A percentile compares a stretch with the other conserved stretches of the same genome.
phyloP scores from a whole-genome alignment of 2,329 filamentous ascomycete genomes.

The Parafenestella ontariensis region DNA sequence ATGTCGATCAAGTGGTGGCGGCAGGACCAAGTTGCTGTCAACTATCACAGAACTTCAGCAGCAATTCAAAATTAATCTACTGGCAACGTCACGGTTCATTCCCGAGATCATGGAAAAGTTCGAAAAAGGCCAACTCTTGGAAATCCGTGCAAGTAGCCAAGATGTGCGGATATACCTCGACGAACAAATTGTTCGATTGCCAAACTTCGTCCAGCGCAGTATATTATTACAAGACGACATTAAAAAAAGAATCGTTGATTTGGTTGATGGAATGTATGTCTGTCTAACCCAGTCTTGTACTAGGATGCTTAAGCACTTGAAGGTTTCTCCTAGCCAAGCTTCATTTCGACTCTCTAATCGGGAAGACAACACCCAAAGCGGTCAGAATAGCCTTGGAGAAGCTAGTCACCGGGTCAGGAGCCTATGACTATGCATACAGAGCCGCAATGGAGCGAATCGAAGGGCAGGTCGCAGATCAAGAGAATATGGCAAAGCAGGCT shows the following conservation, averaged over 20 bases:
- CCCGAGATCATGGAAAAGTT: slow-evolving; percentile 17
- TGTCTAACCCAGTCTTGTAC: neutral
- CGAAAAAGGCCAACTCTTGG: slow-evolving; percentile 2
- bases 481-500: slow-evolving; percentile 46
- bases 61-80: neutral
- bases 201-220: slow-evolving; percentile 17
- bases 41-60: slow-evolving; percentile 11
- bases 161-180: slow-evolving; percentile 25
- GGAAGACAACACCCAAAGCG: slow-evolving; percentile 41
- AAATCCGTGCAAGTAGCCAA: slow-evolving; percentile 22
- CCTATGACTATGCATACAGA: slow-evolving; percentile 52
- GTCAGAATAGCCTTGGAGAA: slow-evolving; percentile 42
- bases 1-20: slow-evolving; percentile 22
- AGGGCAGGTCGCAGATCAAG: slow-evolving; percentile 42
- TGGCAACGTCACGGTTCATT: slow-evolving; percentile 24
- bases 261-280: slow-evolving; percentile 29
- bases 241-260: slow-evolving; percentile 6
- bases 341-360: slow-evolving; percentile 44
- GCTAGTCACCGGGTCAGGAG: slow-evolving; percentile 38
- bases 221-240: slow-evolving; percentile 11
- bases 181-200: slow-evolving; percentile 17
- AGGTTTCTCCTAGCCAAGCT: slow-evolving; percentile 50
- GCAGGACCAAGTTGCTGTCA: slow-evolving; percentile 9
- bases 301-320: neutral
- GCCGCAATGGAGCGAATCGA: slow-evolving; percentile 54